Conservation (phyloP, 164 flowering plant genomes). For the Amborella trichopoda region DNA sequence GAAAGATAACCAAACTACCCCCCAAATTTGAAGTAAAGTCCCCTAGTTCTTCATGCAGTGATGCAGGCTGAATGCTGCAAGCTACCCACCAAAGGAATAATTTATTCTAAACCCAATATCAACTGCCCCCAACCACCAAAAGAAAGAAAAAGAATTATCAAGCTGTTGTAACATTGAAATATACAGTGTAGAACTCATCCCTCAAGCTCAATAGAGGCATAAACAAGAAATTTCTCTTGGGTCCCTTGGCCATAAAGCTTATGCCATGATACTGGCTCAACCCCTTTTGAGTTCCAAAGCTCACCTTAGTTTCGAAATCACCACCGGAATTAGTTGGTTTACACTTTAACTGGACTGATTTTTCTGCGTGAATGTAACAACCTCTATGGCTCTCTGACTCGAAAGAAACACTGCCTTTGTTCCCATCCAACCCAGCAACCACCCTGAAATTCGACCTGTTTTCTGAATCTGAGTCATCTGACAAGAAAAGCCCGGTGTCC, state of each 20-base stretch:
- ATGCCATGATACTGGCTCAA: constrained; percentile 57
- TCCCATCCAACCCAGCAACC: constrained; percentile 51
- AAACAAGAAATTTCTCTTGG: constrained; percentile 46
- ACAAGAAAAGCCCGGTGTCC: constrained; percentile 8
- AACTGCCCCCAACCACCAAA: too few species aligned
- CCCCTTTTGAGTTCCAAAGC: constrained; percentile 44
- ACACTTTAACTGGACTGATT: constrained; percentile 32
- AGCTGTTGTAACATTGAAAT: constrained; percentile 41
- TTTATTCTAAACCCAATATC: too few species aligned
- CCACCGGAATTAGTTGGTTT: constrained; percentile 6
- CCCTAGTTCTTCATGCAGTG: too few species aligned
- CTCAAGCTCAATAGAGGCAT: constrained; percentile 51
- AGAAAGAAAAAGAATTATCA: too few species aligned
- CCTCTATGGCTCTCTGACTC: constrained; percentile 24
- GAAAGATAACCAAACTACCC: too few species aligned
- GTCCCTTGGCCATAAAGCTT: constrained; percentile 72
- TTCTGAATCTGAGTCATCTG: too few species aligned
- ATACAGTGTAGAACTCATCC: constrained; percentile 73
- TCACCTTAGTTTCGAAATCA: constrained; percentile 28
- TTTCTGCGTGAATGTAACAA: constrained; percentile 27
- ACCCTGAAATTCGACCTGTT: constrained; percentile 27
- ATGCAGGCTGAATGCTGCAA: too few species aligned
- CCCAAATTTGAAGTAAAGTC: too few species aligned
- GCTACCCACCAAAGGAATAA: too few species aligned
- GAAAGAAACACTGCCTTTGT: constrained; percentile 23